These are phyloP conservation scores for Ogataea chonburiensis DNA, from an alignment of 805 yeast genomes.

Conservation along the genomic window DNA sequence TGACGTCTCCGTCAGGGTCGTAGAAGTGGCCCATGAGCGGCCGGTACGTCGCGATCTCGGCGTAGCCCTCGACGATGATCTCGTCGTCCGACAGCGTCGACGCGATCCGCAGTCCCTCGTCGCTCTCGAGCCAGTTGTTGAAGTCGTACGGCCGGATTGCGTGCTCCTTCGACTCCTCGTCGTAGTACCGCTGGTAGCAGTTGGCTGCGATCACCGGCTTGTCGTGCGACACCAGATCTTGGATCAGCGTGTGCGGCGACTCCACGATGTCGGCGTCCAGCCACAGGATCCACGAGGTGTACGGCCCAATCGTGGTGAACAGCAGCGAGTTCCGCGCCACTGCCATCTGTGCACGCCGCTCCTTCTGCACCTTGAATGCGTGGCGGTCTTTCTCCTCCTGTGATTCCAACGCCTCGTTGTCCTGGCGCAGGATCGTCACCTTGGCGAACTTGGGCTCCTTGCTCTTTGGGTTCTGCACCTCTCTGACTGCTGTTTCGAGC, in stretches of 20 bases:
- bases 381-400: slow-evolving; percentile 89
- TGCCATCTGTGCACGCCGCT: slow-evolving; percentile 89
- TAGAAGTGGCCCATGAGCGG: slow-evolving; percentile 90
- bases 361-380: slow-evolving; percentile 80
- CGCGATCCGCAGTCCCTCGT: slow-evolving; percentile 77
- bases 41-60: slow-evolving; percentile 90
- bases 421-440: slow-evolving; percentile 88
- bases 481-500: slow-evolving; percentile 74
- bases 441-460: slow-evolving; percentile 70
- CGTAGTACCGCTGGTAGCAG: slow-evolving; percentile 80
- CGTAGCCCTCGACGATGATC: slow-evolving; percentile 91
- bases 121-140: slow-evolving; percentile 92
- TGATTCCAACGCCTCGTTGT: slow-evolving; percentile 68
- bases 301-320: slow-evolving; percentile 84
- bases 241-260: slow-evolving; percentile 77
- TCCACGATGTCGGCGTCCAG: slow-evolving; percentile 93
- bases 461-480: slow-evolving; percentile 58
- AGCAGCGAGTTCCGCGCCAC: slow-evolving; percentile 88
- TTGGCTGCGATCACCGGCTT: slow-evolving; percentile 90
- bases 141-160: slow-evolving; percentile 87
- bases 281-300: slow-evolving; percentile 96
- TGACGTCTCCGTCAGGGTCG: slow-evolving; percentile 58
- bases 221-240: slow-evolving; percentile 82
- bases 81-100: slow-evolving; percentile 76
- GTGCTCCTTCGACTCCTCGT: slow-evolving; percentile 51